Percentiles rank a stretch among this genome's conserved stretches.
These are phyloP conservation scores for Pterocarpus macrocarpus DNA, from an alignment of 306 rosid genomes.

Conservation along the genomic window DNA sequence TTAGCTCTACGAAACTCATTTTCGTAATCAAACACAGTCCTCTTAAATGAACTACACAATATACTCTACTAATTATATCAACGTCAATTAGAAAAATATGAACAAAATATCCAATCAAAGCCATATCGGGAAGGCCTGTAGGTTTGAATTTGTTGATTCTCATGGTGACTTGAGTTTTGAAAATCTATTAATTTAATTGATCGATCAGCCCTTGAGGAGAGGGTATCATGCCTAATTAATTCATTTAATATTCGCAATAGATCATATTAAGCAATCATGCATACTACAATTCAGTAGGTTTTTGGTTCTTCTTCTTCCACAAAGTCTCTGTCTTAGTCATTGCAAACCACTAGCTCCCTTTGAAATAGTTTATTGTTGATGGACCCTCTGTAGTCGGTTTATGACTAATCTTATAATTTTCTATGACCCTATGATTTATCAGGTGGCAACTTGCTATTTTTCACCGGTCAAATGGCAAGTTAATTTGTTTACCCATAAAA, in stretches of 20 bases:
- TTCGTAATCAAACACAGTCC: neutral
- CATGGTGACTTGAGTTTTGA: neutral
- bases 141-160: constrained; percentile 27
- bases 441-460: neutral
- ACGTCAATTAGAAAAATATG: too few relatives aligned
- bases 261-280: neutral
- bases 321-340: neutral
- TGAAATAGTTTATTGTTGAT: neutral
- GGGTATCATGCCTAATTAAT: neutral
- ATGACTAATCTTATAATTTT: constrained; percentile 12
- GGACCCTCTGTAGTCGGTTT: neutral
- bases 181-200: neutral
- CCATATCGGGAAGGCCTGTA: neutral
- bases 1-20: neutral
- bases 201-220: neutral
- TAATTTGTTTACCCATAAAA: neutral
- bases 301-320: neutral
- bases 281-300: neutral
- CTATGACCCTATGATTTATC: neutral
- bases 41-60: neutral
- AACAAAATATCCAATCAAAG: too few relatives aligned
- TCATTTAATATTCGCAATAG: constrained; percentile 3
- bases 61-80: neutral
- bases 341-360: neutral
- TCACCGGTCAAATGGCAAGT: neutral